phyloP scores from a whole-genome alignment of 345 rosid genomes.

The Aegle marmelos region DNA sequence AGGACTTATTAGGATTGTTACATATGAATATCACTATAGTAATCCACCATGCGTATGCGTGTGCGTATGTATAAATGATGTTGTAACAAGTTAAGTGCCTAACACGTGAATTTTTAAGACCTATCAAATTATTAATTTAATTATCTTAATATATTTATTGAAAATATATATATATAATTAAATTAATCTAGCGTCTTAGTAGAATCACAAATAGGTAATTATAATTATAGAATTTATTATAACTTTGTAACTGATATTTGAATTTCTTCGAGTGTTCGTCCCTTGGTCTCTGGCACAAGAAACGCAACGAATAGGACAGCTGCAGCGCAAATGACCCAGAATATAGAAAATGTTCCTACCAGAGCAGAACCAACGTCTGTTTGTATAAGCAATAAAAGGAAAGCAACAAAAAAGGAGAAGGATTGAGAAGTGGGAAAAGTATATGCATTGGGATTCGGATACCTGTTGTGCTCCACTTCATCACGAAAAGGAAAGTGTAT shows the following conservation, averaged over 20 bases:
- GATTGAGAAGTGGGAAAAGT: neutral
- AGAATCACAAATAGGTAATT: too few relatives aligned
- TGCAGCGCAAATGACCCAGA: constrained; percentile 17
- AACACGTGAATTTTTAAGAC: too few relatives aligned
- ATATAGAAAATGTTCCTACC: constrained; percentile 58
- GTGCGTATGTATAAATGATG: too few relatives aligned
- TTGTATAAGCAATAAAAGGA: neutral
- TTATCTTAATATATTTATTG: too few relatives aligned
- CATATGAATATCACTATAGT: too few relatives aligned
- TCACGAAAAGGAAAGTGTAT: constrained; percentile 47
- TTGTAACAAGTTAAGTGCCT: too few relatives aligned
- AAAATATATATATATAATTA: too few relatives aligned
- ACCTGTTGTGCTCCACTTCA: constrained; percentile 53
- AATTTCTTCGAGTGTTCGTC: constrained; percentile 25
- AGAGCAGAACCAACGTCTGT: too few relatives aligned
- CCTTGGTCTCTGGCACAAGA: constrained; percentile 32
- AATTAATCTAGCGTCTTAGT: too few relatives aligned
- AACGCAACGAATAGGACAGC: constrained; percentile 10
- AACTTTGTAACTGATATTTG: constrained; percentile 16
- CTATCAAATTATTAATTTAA: too few relatives aligned
- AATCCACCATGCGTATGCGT: too few relatives aligned
- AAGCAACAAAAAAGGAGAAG: neutral
- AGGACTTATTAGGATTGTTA: constrained; percentile 6
- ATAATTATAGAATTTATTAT: too few relatives aligned
- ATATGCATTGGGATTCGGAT: neutral